Evolutionary conservation across 306 rosid genomes (phyloP).

Genomic region (Acacia confusa): DNA sequence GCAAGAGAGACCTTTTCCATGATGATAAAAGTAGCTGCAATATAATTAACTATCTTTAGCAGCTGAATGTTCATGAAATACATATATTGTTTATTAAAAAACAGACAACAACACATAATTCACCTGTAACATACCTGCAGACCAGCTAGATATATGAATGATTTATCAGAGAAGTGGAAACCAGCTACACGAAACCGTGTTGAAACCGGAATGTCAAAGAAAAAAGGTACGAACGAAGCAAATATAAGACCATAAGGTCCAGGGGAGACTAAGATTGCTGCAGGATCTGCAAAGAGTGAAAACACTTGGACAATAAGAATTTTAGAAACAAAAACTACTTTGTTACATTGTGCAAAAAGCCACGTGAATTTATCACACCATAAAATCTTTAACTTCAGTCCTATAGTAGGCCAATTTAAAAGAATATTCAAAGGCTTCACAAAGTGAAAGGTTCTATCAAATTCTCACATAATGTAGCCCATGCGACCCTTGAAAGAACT

Average conservation of each 20-base stretch:
- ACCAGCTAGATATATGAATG: constrained; percentile 95
- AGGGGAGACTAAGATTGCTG: constrained; percentile 65
- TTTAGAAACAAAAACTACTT: constrained; percentile 7
- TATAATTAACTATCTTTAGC: constrained; percentile 32
- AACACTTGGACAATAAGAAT: constrained; percentile 27
- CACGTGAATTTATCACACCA: constrained; percentile 16
- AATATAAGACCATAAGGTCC: constrained; percentile 98
- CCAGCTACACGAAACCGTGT: constrained; percentile 79
- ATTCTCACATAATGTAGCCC: constrained; percentile 8
- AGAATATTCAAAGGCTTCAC: constrained; percentile 20
- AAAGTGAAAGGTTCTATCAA: constrained; percentile 3
- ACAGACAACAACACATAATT: constrained; percentile 10
- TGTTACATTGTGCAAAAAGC: constrained; percentile 7
- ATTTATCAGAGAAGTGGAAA: constrained; percentile 81
- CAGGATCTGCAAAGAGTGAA: constrained; percentile 68
- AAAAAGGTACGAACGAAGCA: constrained; percentile 91
- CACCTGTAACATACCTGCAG: constrained; percentile 64
- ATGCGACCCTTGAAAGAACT: constrained; percentile 14
- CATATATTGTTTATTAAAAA: not conserved
- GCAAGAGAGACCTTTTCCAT: constrained; percentile 88
- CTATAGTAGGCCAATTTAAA: not conserved
- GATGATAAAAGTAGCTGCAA: constrained; percentile 92
- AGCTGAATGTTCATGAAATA: constrained; percentile 23
- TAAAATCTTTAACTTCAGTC: constrained; percentile 11
- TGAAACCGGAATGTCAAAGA: constrained; percentile 97